phyloP scores from a whole-genome alignment of 2,329 filamentous ascomycete genomes.

The Fusarium sulawesiense region DNA sequence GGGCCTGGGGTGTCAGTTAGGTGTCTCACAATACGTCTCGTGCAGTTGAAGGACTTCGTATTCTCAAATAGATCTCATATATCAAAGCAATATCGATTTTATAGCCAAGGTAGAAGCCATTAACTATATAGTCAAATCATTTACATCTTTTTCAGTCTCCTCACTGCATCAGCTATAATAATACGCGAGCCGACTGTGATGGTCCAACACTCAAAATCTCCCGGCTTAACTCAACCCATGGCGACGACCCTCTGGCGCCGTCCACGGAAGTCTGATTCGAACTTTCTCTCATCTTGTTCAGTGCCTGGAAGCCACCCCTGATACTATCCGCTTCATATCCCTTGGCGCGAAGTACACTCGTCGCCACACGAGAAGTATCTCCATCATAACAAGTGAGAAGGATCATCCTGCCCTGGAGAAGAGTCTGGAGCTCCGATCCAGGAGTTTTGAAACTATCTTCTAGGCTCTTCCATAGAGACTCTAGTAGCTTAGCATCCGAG shows the following conservation, averaged over 20 bases:
- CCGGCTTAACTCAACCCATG: constrained; percentile 19
- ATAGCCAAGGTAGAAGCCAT: not conserved
- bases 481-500: constrained; percentile 55
- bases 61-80: not conserved
- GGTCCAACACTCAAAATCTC: constrained; percentile 1
- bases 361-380: constrained; percentile 64
- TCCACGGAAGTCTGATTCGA: not conserved
- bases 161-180: not conserved
- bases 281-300: constrained; percentile 27
- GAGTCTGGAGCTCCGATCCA: constrained; percentile 25
- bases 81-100: not conserved
- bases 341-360: constrained; percentile 64
- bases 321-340: constrained; percentile 60
- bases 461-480: constrained; percentile 60
- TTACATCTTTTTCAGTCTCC: not conserved
- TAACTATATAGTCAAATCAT: not conserved
- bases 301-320: constrained; percentile 61
- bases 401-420: constrained; percentile 51
- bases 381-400: constrained; percentile 66
- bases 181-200: constrained; percentile 16
- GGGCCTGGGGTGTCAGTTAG: constrained; percentile 40
- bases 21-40: too few relatives aligned
- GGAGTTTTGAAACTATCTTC: constrained; percentile 55
- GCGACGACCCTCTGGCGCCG: not conserved
- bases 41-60: not conserved